Conservation (phyloP, 225 moss, liverwort and hornwort species). For the Physcomitrium patens region DNA sequence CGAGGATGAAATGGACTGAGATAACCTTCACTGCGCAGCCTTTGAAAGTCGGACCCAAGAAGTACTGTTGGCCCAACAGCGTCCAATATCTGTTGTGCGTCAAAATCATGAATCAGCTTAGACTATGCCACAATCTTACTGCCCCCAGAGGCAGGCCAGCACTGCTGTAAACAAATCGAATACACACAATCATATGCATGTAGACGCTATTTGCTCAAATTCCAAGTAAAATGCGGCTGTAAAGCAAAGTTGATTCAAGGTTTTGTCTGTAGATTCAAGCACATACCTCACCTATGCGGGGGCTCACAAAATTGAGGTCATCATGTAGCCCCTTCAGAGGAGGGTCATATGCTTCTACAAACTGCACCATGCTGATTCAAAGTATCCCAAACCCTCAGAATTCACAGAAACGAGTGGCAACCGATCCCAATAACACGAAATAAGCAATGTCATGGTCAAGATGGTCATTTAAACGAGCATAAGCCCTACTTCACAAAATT, state of each 20-base stretch:
- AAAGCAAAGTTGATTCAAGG: constrained; percentile 14
- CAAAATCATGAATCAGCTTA: constrained; percentile 17
- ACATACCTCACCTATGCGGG: constrained; percentile 96
- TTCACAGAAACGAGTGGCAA: neutral
- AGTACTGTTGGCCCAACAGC: constrained; percentile 93
- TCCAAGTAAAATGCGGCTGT: neutral
- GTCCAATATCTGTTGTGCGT: constrained; percentile 74
- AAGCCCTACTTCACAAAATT: neutral
- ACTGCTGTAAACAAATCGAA: neutral
- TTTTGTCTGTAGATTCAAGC: constrained; percentile 26
- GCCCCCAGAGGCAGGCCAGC: neutral
- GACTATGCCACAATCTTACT: neutral
- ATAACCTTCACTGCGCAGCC: constrained; percentile 93
- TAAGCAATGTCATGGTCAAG: neutral
- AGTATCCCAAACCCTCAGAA: constrained; percentile 26
- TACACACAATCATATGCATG: neutral
- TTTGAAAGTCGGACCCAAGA: constrained; percentile 92
- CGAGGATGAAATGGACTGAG: constrained; percentile 99
- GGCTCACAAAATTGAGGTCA: constrained; percentile 97
- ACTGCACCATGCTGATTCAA: constrained; percentile 86
- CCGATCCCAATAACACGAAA: neutral
- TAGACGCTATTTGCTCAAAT: neutral
- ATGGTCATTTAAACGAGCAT: constrained; percentile 17
- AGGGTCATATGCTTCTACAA: constrained; percentile 94
- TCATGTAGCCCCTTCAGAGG: constrained; percentile 95